phyloP scores from a whole-genome alignment of 495 filamentous ascomycete genomes.

The Clohesyomyces aquaticus region DNA sequence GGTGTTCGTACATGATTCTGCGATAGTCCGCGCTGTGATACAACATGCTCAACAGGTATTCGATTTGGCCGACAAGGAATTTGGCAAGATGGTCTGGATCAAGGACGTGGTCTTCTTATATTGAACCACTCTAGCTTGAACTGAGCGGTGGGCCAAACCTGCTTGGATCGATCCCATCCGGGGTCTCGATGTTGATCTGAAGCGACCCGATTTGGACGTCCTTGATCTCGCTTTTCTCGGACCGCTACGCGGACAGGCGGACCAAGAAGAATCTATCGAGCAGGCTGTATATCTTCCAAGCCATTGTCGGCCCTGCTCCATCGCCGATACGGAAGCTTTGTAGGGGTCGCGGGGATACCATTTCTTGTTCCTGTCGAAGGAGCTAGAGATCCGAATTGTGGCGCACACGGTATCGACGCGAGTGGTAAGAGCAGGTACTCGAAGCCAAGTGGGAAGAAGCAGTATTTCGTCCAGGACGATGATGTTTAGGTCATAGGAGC shows the following conservation, averaged over 20 bases:
- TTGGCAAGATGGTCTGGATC: slow-evolving; percentile 2
- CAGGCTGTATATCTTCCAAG: slow-evolving; percentile 3
- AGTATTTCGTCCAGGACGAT: slow-evolving; percentile 7
- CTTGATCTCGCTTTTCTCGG: neutral
- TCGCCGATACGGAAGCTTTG: neutral
- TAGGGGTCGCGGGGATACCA: neutral
- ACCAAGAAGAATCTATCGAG: neutral
- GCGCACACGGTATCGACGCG: neutral
- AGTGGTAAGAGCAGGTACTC: slow-evolving; percentile 1
- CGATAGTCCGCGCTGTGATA: neutral
- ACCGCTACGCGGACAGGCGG: too few species aligned
- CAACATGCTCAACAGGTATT: neutral
- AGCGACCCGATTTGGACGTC: neutral
- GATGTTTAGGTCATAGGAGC: neutral
- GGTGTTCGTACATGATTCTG: slow-evolving; percentile 4
- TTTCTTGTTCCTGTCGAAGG: neutral
- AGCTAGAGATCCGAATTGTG: neutral
- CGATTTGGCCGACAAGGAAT: neutral
- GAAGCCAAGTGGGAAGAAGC: neutral
- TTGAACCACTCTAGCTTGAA: neutral
- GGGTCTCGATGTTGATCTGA: slow-evolving; percentile 6
- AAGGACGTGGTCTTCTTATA: neutral
- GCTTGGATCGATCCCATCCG: neutral
- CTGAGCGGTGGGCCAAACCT: neutral
- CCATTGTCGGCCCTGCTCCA: neutral